These are phyloP conservation scores for Pseudonitzschia delicatissima DNA, from an alignment of 108 stramenopile species.

Conservation along the genomic window DNA sequence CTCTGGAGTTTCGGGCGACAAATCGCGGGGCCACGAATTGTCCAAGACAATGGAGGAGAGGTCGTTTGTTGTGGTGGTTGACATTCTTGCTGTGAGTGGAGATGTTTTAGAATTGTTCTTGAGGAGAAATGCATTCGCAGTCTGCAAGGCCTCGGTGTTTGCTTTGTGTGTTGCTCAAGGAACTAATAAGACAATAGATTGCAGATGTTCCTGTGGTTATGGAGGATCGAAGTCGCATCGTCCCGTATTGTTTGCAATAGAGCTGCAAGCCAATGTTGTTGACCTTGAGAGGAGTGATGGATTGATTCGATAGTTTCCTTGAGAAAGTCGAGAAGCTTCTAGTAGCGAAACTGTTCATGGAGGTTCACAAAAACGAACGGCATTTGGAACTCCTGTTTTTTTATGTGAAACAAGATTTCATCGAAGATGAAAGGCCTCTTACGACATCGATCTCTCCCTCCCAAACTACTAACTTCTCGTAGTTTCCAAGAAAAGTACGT, in stretches of 20 bases:
- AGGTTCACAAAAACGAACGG: too few relatives aligned
- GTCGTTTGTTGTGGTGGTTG: not conserved
- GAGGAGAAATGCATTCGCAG: not conserved
- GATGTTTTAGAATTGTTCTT: not conserved
- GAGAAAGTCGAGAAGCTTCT: too few relatives aligned
- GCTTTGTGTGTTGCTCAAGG: not conserved
- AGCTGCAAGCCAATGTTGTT: too few relatives aligned
- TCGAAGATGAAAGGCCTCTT: too few relatives aligned
- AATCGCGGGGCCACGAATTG: constrained; percentile 47
- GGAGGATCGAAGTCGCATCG: constrained; percentile 1
- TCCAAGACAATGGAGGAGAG: constrained; percentile 28
- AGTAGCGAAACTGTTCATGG: too few relatives aligned
- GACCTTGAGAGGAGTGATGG: too few relatives aligned
- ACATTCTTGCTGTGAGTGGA: not conserved
- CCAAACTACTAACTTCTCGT: too few relatives aligned
- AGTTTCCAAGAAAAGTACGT: too few relatives aligned
- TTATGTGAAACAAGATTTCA: too few relatives aligned
- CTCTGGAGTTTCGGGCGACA: constrained; percentile 46
- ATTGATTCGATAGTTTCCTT: too few relatives aligned
- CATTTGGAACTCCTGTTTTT: too few relatives aligned
- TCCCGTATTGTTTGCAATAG: not conserved
- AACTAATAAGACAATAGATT: not conserved
- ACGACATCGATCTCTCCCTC: too few relatives aligned
- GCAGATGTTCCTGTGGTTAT: constrained; percentile 6
- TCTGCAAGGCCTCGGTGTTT: not conserved